Evolutionary conservation across 2,329 filamentous ascomycete species (phyloP), one percentile per base, ranked within the genome.

Genomic region (Didymellaceae sp.): DNA sequence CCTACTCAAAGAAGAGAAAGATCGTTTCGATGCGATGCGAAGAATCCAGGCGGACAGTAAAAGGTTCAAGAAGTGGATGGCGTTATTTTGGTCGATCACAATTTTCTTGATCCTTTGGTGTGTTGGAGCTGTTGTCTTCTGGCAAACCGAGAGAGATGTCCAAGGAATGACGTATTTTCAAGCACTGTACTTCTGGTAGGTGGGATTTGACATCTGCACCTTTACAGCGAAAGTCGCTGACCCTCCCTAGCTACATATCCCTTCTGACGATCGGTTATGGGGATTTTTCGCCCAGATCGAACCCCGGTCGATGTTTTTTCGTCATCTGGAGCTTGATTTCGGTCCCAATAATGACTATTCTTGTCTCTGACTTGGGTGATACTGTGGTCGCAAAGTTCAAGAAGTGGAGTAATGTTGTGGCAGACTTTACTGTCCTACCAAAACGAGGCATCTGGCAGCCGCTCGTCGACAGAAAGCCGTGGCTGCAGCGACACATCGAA

Each of bases 241-340:
- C 21, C 7, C 13, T 21, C 18, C 35, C 5, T 28, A 52, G 48
- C 26, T 52, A 52, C 37, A 85, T 91, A 25, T 87, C 86, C 2
- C 82, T 96, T 18, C 79, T 91, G 2, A 96, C 92, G 0, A 89
- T 96, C 28, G 92, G 92, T 1, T 96, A 96, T 62, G 92, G 92
- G 3, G 91, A 96, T 58, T 72, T 87, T 5, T 85, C 86, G 1
- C 91, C 91, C 0, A 78, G 85, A n/a, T 89, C 87, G 2, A 92
- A 91, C 57, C 82, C 86, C 0, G 90, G 89, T 1, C 86, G 89
- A 45, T 85, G 89, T 0, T 96, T 96, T 70, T 97, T 96, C 63
- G 89, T 97, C n/a, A 86, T 96, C 47, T 97, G 92, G 92, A 90
- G 87, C 11, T 72, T 97, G 1, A 81, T 96, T 20, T 91, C 91